Conservation (phyloP, 1,284 basidiomycete genomes). For the Ganoderma resinaceum region DNA sequence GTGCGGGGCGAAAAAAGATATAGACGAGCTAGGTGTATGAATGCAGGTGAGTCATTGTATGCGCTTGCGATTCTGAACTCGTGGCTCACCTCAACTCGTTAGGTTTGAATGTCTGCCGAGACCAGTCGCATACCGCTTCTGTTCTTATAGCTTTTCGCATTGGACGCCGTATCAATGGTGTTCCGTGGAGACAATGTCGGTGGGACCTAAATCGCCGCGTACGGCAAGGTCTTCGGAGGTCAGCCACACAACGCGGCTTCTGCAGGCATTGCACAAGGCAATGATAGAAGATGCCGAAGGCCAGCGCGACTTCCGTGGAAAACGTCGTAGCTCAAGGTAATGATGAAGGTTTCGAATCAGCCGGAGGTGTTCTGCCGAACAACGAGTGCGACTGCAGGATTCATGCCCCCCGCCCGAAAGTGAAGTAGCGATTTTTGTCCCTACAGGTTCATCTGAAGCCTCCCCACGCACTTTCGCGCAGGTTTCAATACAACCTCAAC, state of each 20-base stretch:
- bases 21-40: neutral
- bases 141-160: neutral
- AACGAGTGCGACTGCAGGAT: neutral
- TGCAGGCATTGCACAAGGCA: neutral
- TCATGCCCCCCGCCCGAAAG: neutral
- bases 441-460: neutral
- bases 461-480: neutral
- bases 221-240: neutral
- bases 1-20: neutral
- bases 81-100: neutral
- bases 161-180: neutral
- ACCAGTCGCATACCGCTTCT: too few relatives aligned
- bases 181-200: neutral
- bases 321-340: neutral
- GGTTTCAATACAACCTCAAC: neutral
- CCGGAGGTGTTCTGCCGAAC: neutral
- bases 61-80: neutral
- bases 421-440: neutral
- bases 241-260: neutral
- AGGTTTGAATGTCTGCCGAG: neutral
- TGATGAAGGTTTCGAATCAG: neutral
- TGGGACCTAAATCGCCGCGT: neutral
- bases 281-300: neutral
- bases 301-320: neutral
- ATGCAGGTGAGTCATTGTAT: neutral